phyloP scores from a whole-genome alignment of 148 eudicot genomes.

The Rheum nobile region DNA sequence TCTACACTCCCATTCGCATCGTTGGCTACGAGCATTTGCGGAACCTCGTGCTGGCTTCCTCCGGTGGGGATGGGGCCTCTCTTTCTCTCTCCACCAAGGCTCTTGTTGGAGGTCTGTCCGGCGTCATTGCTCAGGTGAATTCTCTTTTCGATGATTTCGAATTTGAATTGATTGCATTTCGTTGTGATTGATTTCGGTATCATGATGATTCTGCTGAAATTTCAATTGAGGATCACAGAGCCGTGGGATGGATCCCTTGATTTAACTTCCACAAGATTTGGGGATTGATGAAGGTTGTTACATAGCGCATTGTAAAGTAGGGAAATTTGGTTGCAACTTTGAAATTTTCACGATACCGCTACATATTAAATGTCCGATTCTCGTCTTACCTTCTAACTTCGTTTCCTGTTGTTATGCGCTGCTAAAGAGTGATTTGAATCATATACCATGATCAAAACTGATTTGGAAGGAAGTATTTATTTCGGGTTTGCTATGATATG shows the following conservation, averaged over 20 bases:
- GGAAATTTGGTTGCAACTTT: not conserved
- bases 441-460: not conserved
- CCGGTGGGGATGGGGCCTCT: constrained; percentile 12
- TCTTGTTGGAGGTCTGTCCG: constrained; percentile 64
- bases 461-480: too few relatives aligned
- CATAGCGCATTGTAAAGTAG: not conserved
- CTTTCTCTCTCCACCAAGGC: constrained; percentile 47
- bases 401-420: not conserved
- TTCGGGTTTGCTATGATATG: too few relatives aligned
- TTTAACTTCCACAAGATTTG: not conserved
- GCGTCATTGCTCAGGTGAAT: constrained; percentile 75
- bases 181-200: not conserved
- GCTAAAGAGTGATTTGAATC: not conserved
- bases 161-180: not conserved
- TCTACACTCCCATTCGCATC: constrained; percentile 67
- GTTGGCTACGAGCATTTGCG: constrained; percentile 68
- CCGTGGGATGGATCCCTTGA: not conserved
- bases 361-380: not conserved
- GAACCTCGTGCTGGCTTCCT: constrained; percentile 5
- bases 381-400: not conserved
- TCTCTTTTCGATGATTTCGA: not conserved
- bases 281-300: not conserved
- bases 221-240: not conserved
- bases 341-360: not conserved
- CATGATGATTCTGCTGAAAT: not conserved